A percentile compares a stretch with the other conserved stretches of the same genome.
Conservation (phyloP, 176 grass and related monocot genomes). For the barley (Hordeum vulgare) region DNA sequence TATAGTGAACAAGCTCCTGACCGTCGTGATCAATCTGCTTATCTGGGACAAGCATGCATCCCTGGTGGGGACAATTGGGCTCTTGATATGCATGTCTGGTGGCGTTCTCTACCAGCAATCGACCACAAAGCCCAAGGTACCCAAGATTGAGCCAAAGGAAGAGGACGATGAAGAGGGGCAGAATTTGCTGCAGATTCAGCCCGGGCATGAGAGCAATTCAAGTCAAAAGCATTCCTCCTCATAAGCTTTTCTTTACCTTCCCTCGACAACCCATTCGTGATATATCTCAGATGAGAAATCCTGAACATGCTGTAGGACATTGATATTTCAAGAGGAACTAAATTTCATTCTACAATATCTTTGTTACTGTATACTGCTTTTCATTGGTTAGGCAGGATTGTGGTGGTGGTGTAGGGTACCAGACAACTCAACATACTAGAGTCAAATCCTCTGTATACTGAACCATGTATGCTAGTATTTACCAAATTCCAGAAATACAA, state of each 20-base stretch:
- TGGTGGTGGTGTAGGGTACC: background rate
- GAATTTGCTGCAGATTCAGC: constrained; percentile 51
- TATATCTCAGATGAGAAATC: background rate
- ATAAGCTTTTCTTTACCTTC: background rate
- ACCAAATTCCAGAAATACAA: background rate
- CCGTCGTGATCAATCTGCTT: constrained; percentile 65
- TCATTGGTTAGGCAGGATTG: constrained; percentile 6
- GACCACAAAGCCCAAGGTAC: constrained; percentile 52
- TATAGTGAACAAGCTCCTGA: constrained; percentile 80
- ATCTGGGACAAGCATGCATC: constrained; percentile 78
- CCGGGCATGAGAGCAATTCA: constrained; percentile 22
- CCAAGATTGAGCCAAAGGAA: constrained; percentile 40
- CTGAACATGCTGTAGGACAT: background rate
- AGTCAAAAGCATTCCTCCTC: constrained; percentile 12
- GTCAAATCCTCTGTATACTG: constrained; percentile 8
- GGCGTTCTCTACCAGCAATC: constrained; percentile 76
- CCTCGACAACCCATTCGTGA: background rate
- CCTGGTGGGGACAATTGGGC: constrained; percentile 57
- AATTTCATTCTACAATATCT: constrained; percentile 17
- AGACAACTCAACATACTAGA: background rate
- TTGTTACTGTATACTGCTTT: constrained; percentile 8
- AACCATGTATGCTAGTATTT: background rate
- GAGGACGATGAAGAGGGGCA: constrained; percentile 68
- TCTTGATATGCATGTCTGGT: constrained; percentile 76
- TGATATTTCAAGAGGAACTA: background rate